Evolutionary conservation across 2,329 filamentous ascomycete species (phyloP).

Genomic region (Aspergillus tamarii): DNA sequence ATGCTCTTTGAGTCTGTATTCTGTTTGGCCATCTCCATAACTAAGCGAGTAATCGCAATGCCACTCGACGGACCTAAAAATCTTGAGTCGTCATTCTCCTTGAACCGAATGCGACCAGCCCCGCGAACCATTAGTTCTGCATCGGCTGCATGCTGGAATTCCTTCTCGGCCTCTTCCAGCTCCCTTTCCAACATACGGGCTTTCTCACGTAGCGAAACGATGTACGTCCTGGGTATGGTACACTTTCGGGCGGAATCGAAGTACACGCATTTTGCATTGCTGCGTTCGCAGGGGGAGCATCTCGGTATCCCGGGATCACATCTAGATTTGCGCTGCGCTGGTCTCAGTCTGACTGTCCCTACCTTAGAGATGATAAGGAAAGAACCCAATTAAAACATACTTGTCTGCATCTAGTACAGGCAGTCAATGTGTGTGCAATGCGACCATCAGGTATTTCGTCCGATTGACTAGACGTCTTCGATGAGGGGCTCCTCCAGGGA

Average conservation of each 20-base stretch:
- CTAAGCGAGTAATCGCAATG: conserved; percentile 88
- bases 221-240: conserved; percentile 88
- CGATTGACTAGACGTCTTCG: conserved; percentile 32
- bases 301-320: conserved; percentile 92
- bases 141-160: conserved; percentile 70
- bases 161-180: conserved; percentile 75
- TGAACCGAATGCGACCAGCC: conserved; percentile 80
- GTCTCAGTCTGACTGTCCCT: conserved; percentile 10
- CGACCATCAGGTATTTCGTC: conserved; percentile 40
- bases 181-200: conserved; percentile 82
- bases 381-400: conserved; percentile 33
- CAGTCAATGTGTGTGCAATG: conserved; percentile 52
- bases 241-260: conserved; percentile 85
- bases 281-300: conserved; percentile 90
- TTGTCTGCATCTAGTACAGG: conserved; percentile 54
- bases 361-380: neutral
- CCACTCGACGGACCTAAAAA: conserved; percentile 94
- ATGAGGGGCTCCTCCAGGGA: conserved; percentile 31
- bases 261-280: conserved; percentile 91
- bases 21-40: conserved; percentile 95
- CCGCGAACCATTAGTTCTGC: conserved; percentile 85
- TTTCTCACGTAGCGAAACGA: conserved; percentile 85
- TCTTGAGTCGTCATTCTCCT: conserved; percentile 83
- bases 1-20: conserved; percentile 90
- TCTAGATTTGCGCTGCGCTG: conserved; percentile 80